Conservation (phyloP, 371 early-diverging fungal genomes). For the Saksenaea vasiformis region DNA sequence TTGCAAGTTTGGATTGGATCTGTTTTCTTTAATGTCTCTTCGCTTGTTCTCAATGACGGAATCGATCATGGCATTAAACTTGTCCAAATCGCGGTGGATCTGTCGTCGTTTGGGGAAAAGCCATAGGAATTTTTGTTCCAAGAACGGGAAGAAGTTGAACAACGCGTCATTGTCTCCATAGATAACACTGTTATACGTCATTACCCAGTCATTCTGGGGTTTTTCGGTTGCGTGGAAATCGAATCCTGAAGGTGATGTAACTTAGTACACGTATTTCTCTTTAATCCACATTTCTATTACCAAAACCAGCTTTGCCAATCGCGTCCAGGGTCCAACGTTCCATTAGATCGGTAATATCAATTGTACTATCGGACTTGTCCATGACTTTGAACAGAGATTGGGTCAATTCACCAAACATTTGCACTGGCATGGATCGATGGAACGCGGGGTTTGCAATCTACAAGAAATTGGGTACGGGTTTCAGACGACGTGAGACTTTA, state of each 20-base stretch:
- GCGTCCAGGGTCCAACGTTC: constrained; percentile 20
- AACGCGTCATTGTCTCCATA: constrained; percentile 27
- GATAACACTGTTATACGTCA: constrained; percentile 18
- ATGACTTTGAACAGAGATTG: constrained; percentile 24
- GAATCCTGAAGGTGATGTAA: constrained; percentile 10
- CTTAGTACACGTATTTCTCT: background rate
- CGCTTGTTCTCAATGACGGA: constrained; percentile 41
- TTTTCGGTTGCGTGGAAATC: constrained; percentile 19
- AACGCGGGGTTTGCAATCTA: constrained; percentile 44
- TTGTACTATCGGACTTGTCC: constrained; percentile 12
- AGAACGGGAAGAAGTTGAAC: constrained; percentile 45
- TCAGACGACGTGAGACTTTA: too few relatives aligned
- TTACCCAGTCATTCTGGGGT: constrained; percentile 13
- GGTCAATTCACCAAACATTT: constrained; percentile 28
- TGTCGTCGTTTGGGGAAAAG: constrained; percentile 34
- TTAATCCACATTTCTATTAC: constrained; percentile 9
- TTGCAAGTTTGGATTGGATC: background rate
- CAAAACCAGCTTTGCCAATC: constrained; percentile 42
- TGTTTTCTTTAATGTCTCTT: constrained; percentile 16
- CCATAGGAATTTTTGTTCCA: constrained; percentile 30
- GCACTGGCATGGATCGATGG: constrained; percentile 37
- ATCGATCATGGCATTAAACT: constrained; percentile 38
- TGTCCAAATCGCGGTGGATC: constrained; percentile 25
- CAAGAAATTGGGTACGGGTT: background rate
- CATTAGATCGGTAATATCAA: constrained; percentile 25